A percentile compares a stretch with the other conserved stretches of the same genome.
phyloP scores from a whole-genome alignment of 148 eudicot species.

The Nyssa sinensis region DNA sequence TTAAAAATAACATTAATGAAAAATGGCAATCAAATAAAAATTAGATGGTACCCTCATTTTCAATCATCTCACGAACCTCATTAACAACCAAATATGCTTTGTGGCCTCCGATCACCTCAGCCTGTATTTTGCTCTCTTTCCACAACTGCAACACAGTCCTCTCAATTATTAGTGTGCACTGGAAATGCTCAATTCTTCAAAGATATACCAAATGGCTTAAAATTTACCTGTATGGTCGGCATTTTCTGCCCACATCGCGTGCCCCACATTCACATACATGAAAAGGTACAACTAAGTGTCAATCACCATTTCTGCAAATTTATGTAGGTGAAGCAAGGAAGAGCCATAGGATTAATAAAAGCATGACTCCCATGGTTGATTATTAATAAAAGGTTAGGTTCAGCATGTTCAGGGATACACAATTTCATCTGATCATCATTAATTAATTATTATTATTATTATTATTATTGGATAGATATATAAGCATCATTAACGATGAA shows the following conservation, averaged over 20 bases:
- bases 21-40: neutral
- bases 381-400: neutral
- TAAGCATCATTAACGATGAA: neutral
- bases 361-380: neutral
- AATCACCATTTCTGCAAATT: conserved; percentile 2
- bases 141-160: conserved; percentile 39
- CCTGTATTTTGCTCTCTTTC: conserved; percentile 59
- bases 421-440: too few species aligned
- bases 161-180: neutral
- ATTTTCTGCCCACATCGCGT: conserved; percentile 44
- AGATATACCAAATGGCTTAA: neutral
- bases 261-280: conserved; percentile 24
- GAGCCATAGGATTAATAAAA: neutral
- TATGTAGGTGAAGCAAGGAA: neutral
- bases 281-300: conserved; percentile 18
- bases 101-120: conserved; percentile 66
- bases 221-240: conserved; percentile 61
- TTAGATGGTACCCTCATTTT: conserved; percentile 26
- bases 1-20: too few species aligned
- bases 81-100: conserved; percentile 58
- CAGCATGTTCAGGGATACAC: neutral
- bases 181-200: neutral
- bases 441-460: too few species aligned
- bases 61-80: conserved; percentile 65
- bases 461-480: too few species aligned